Conservation (phyloP, 2,329 filamentous ascomycete species). For the Ophiostoma novo-ulmi region DNA sequence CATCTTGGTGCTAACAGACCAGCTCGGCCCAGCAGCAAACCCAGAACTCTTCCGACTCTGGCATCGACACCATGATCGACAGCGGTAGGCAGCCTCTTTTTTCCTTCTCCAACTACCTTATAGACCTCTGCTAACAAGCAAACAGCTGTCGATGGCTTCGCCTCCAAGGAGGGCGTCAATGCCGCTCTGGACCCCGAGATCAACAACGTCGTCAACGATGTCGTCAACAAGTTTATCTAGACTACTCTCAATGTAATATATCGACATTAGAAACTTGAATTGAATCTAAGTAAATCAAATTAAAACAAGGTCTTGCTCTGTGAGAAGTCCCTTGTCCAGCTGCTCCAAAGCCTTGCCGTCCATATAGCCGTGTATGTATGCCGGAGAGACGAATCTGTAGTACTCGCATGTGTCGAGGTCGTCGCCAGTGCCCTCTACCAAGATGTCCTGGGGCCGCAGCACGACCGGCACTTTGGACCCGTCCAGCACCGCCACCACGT, state of each 20-base stretch:
- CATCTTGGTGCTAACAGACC: background rate
- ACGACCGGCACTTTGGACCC: constrained; percentile 23
- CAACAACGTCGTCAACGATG: constrained; percentile 36
- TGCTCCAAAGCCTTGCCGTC: background rate
- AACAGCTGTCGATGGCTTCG: constrained; percentile 20
- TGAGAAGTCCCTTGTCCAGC: background rate
- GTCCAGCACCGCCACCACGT: constrained; percentile 23
- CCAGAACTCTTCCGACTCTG: constrained; percentile 31
- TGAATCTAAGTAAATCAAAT: background rate
- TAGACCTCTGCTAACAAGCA: background rate
- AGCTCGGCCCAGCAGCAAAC: constrained; percentile 34
- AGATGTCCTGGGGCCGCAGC: background rate
- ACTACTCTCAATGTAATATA: background rate
- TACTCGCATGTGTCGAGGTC: background rate
- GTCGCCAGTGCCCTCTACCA: background rate
- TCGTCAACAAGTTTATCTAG: constrained; percentile 33
- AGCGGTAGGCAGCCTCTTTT: constrained; percentile 29
- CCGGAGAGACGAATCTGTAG: background rate
- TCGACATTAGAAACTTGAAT: background rate
- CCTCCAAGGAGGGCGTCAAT: constrained; percentile 34
- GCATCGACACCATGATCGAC: constrained; percentile 35
- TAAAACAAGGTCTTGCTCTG: constrained; percentile 1
- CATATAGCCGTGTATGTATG: background rate
- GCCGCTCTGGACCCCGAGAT: constrained; percentile 34
- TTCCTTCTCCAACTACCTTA: constrained; percentile 12